Conservation (phyloP, 768 basidiomycete species). For the Agaricus bisporus region DNA sequence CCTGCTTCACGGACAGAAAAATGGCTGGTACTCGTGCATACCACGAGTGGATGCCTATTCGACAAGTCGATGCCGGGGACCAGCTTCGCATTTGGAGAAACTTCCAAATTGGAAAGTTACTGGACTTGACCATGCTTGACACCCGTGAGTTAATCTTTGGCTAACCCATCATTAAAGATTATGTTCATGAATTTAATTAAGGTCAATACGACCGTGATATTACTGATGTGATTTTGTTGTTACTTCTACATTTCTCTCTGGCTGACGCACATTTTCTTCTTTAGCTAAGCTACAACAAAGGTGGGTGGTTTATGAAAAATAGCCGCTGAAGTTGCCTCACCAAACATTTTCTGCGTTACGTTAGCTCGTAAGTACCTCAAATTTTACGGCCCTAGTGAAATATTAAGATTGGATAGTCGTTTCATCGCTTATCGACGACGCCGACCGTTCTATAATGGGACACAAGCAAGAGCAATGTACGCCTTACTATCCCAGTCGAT, state of each 20-base stretch:
- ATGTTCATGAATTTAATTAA: slow-evolving; percentile 6
- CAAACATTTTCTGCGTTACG: neutral
- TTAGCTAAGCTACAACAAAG: slow-evolving; percentile 46
- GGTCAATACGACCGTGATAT: slow-evolving; percentile 52
- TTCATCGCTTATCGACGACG: slow-evolving; percentile 1
- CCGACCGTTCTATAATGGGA: slow-evolving; percentile 50
- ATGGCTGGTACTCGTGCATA: slow-evolving; percentile 52
- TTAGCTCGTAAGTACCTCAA: slow-evolving; percentile 11
- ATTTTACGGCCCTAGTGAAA: neutral
- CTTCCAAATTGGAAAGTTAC: slow-evolving; percentile 57
- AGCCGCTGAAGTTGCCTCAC: neutral
- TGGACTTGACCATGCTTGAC: slow-evolving; percentile 58
- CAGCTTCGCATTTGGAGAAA: slow-evolving; percentile 57
- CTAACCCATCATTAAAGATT: neutral
- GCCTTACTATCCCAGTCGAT: neutral
- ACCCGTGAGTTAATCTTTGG: slow-evolving; percentile 33
- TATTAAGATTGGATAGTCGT: neutral
- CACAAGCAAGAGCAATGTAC: slow-evolving; percentile 46
- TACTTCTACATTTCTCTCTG: neutral
- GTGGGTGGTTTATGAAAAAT: slow-evolving; percentile 15
- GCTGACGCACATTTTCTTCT: neutral
- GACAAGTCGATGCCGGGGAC: slow-evolving; percentile 48
- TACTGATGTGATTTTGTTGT: slow-evolving; percentile 39
- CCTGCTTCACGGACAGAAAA: slow-evolving; percentile 55
- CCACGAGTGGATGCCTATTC: slow-evolving; percentile 60